Base-by-base conservation (phyloP, 331 rosid genomes). In the Malus hybrid region DNA sequence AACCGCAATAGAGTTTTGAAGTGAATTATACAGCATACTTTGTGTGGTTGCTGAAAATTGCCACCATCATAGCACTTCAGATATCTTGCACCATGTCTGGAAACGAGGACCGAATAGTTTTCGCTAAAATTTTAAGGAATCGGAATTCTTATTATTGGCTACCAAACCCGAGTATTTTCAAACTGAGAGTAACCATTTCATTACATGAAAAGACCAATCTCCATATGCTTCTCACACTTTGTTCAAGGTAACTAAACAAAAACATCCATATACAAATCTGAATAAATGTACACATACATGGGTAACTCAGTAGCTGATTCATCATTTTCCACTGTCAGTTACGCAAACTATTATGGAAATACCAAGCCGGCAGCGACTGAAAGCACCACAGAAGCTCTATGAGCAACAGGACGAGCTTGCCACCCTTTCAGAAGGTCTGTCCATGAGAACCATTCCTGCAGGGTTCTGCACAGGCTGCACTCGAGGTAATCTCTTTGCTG, bases 401-500 rank as follows among this genome's bases (percentile, higher is more conserved):
- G 85, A 75, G 70, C 89, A 86, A 78, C 89, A 86, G 14, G 87
- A 78, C 1, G 87, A 73, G 33, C 83, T 86, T 68, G 87, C 87
- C 12, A 80, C 84, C 80, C 89, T 80, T 68, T 83, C 87, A n/a
- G 87, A 74, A 15, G 87, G 89, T 76, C 87, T 78, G 76, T 86
- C 87, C 87, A 80, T 76, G 19, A 83, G 80, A 77, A 86, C 89
- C 89, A 86, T 86, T 63, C 89, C 87, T 6, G 89, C 74, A 4
- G 89, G 80, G 73, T 83, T 86, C 66, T 86, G 87, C 29, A 48
- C 85, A 1, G 89, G 89, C 80, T 78, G 89, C 67, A 83, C 87
- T 75, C 89, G 83, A 7, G 89, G 89, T 42, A 86, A 75, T 75
- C 87, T 83, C 81, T 87, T 87, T 48, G 90, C 90, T 87, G 84